Evolutionary conservation across 768 basidiomycete species (phyloP).

Genomic region (Mycena amicta): DNA sequence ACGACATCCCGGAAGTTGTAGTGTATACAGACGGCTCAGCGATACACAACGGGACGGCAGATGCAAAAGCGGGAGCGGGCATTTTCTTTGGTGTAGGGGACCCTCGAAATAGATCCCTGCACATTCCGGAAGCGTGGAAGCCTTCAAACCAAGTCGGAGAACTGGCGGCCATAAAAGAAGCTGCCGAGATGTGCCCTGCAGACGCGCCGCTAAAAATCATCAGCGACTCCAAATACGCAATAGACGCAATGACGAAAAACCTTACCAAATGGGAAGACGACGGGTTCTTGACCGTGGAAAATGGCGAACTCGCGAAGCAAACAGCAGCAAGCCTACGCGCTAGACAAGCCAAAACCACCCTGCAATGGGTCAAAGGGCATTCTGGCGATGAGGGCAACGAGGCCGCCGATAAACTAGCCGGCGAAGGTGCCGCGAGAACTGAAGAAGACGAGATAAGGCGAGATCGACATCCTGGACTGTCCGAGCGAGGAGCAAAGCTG

Average conservation of each 20-base stretch:
- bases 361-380: background rate
- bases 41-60: background rate
- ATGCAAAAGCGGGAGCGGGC: background rate
- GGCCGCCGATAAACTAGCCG: background rate
- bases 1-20: too few relatives aligned
- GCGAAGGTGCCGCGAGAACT: background rate
- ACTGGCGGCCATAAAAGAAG: background rate
- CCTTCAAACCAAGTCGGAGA: background rate
- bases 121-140: background rate
- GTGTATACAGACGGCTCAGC: background rate
- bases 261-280: background rate
- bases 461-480: background rate
- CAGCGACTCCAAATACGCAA: background rate
- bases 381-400: background rate
- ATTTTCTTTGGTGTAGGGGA: background rate
- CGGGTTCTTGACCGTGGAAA: background rate
- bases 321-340: background rate
- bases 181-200: background rate
- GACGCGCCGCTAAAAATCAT: background rate
- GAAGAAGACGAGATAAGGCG: background rate
- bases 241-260: background rate
- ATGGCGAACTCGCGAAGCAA: background rate
- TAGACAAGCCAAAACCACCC: background rate
- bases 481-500: background rate
- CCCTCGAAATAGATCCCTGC: background rate